phyloP scores from a whole-genome alignment of 192 early-diverging fungal genomes.

The Coemansia sp. region DNA sequence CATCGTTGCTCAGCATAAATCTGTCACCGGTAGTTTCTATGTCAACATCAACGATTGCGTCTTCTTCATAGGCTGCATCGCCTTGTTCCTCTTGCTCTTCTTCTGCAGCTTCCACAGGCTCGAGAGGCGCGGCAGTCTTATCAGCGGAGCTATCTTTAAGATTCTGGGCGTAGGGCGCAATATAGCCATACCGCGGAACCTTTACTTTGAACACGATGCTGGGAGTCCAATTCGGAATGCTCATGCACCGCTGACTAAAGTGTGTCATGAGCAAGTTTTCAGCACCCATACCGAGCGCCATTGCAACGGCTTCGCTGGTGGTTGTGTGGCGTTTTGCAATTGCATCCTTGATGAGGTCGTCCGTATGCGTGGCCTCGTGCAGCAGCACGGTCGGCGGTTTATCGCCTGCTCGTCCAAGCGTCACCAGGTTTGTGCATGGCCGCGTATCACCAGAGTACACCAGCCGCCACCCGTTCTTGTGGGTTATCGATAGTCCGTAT shows the following conservation, averaged over 20 bases:
- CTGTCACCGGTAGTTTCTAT: constrained; percentile 2
- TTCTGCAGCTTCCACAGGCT: constrained; percentile 1
- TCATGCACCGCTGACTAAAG: constrained; percentile 89
- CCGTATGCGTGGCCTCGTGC: constrained; percentile 92
- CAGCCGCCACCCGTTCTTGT: constrained; percentile 72
- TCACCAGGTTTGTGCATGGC: constrained; percentile 73
- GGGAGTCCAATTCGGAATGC: constrained; percentile 32
- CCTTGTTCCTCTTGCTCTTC: neutral
- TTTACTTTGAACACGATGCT: constrained; percentile 13
- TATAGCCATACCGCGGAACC: constrained; percentile 27
- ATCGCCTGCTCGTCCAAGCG: constrained; percentile 64
- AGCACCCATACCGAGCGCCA: constrained; percentile 83
- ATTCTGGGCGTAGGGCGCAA: constrained; percentile 6
- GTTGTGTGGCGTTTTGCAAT: constrained; percentile 83
- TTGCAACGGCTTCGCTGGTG: constrained; percentile 80
- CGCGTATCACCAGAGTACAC: constrained; percentile 96
- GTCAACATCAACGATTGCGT: neutral
- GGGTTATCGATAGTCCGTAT: constrained; percentile 75
- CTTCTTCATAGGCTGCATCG: neutral
- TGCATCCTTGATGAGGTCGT: constrained; percentile 72
- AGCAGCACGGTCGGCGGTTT: constrained; percentile 68
- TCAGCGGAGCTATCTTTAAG: neutral
- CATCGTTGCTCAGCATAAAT: constrained; percentile 3
- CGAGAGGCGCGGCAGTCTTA: neutral
- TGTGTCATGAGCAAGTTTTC: constrained; percentile 87